Percentiles rank a stretch among this genome's conserved stretches.
Conservation (phyloP, 345 rosid genomes). For the Iberis pinnata region DNA sequence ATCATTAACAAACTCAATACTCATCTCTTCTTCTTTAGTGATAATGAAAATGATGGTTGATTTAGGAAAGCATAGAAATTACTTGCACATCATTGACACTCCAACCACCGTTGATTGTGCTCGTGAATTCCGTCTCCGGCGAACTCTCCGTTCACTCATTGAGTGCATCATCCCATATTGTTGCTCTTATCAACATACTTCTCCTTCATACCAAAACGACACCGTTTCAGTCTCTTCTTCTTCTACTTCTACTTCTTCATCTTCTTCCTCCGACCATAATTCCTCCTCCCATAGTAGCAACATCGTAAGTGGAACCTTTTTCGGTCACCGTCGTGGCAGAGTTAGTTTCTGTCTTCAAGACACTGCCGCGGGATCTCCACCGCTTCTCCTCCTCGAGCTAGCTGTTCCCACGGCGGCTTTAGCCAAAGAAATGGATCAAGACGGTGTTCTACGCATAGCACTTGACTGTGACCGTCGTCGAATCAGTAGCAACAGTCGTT, state of each 20-base stretch:
- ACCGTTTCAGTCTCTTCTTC: slow-evolving; percentile 24
- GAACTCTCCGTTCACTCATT: slow-evolving; percentile 67
- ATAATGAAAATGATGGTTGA: slow-evolving; percentile 68
- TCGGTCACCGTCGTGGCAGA: slow-evolving; percentile 71
- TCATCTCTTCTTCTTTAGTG: not conserved
- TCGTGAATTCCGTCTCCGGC: slow-evolving; percentile 53
- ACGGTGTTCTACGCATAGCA: slow-evolving; percentile 59
- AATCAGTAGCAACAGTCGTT: no score
- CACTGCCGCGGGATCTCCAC: slow-evolving; percentile 31
- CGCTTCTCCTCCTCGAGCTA: slow-evolving; percentile 59
- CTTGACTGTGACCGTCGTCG: slow-evolving; percentile 49
- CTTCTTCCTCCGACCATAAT: slow-evolving; percentile 16
- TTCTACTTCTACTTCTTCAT: slow-evolving; percentile 21
- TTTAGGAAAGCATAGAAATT: slow-evolving; percentile 47
- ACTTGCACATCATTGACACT: slow-evolving; percentile 41
- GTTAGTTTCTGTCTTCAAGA: slow-evolving; percentile 84
- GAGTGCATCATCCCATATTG: slow-evolving; percentile 80
- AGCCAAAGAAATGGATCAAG: slow-evolving; percentile 71
- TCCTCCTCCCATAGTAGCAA: slow-evolving; percentile 22
- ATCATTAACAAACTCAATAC: slow-evolving; percentile 7
- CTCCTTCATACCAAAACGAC: slow-evolving; percentile 23
- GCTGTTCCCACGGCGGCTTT: slow-evolving; percentile 68
- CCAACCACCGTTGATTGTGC: slow-evolving; percentile 70
- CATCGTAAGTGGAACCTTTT: slow-evolving; percentile 63
- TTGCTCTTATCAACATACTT: slow-evolving; percentile 47